Percentiles rank a stretch among this genome's conserved stretches.
phyloP scores from a whole-genome alignment of 805 yeast genomes.

The Hanseniaspora lachancei region DNA sequence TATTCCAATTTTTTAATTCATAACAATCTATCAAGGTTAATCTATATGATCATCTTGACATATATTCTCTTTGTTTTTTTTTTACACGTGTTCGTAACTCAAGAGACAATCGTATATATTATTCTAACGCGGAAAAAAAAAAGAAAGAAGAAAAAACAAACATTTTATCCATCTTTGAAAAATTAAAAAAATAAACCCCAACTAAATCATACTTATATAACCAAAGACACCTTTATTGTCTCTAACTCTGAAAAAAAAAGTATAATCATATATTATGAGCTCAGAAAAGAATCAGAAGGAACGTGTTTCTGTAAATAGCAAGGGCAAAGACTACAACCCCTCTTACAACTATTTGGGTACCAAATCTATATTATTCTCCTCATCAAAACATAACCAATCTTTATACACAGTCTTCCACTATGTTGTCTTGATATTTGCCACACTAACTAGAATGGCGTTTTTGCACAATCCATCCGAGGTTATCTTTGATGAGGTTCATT shows the following conservation, averaged over 20 bases:
- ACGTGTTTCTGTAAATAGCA: not conserved
- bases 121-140: not conserved
- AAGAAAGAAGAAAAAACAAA: not conserved
- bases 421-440: conserved; percentile 52
- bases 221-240: too few relatives aligned
- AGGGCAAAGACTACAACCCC: conserved; percentile 9
- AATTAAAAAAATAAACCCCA: not conserved
- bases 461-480: conserved; percentile 59
- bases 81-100: not conserved
- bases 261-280: not conserved
- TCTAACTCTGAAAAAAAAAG: not conserved
- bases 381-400: conserved; percentile 22
- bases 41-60: too few relatives aligned
- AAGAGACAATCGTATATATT: not conserved
- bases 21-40: too few relatives aligned
- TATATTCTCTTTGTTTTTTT: not conserved
- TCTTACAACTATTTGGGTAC: conserved; percentile 18
- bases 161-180: not conserved
- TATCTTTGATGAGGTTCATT: conserved; percentile 78
- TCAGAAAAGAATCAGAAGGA: not conserved
- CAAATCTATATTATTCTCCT: conserved; percentile 21
- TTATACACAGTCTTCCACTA: conserved; percentile 39
- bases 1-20: too few relatives aligned
- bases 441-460: conserved; percentile 49
- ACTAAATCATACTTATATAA: too few relatives aligned